Evolutionary conservation across 768 basidiomycete species (phyloP), one percentile per base, ranked within the genome.

Genomic region (Termitomyces sp.): DNA sequence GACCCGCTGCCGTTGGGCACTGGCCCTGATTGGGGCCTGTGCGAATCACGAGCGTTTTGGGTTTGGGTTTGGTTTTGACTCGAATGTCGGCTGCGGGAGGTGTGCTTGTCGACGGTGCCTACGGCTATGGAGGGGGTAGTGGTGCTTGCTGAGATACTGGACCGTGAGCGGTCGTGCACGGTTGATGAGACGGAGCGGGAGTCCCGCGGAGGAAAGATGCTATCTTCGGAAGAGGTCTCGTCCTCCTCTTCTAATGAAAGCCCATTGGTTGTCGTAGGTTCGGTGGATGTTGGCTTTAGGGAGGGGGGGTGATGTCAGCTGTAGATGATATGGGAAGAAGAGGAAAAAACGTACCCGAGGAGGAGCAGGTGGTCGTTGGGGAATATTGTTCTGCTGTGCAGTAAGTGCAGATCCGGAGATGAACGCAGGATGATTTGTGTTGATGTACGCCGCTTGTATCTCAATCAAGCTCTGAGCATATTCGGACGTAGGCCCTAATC

Each of bases 381-480:
- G 79, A 11, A 73, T 68, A 38, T 69, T 65, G 34, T 76, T 72
- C 56, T 84, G 79, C 65, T 84, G 81, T 56, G 86, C 81, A 61
- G 85, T 84, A 10, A 79, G 71, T 47, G 89, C 84, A 40, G 91
- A 91, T 10, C 91, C 90, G 20, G 89, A 81, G 60, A 96, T 88
- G 74, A 98, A 98, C 37, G 92, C 85, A 6, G 97, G 97, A 72
- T 99, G 97, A 73, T 98, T 98, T 60, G 96, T 98, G 73, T 99
- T 99, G 81, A 99, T 98, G 72, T 99, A 99, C 11, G 97, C 96
- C 1, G 94, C 94, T 74, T 99, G 97, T 53, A 99, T 99, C 67
- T 89, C 86, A 67, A 99, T 98, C 68, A 99, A 80, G 70, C 92
- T 95, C 66, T 94, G 91, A 0, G 96, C 90, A 73, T 98, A 98